These are phyloP conservation scores for Hyaloscypha finlandica DNA, from an alignment of 495 filamentous ascomycete species.

Conservation along the genomic window DNA sequence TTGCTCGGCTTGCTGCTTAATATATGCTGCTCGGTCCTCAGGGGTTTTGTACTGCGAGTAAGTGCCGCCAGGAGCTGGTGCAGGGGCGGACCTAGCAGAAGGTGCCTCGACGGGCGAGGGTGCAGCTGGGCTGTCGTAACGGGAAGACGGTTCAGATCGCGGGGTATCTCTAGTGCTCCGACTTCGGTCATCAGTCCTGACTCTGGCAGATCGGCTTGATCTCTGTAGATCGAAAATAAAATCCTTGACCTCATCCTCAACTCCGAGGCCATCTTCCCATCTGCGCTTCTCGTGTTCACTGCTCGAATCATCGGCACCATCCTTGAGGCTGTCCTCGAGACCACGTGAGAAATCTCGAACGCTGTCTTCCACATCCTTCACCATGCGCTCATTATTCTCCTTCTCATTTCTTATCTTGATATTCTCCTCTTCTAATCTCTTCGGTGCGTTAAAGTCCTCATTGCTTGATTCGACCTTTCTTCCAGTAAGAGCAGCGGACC, in stretches of 20 bases:
- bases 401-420: conserved; percentile 76
- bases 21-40: conserved; percentile 92
- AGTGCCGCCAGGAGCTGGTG: conserved; percentile 47
- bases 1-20: conserved; percentile 94
- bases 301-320: conserved; percentile 65
- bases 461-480: conserved; percentile 64
- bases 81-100: conserved; percentile 43
- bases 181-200: conserved; percentile 67
- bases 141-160: conserved; percentile 21
- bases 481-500: conserved; percentile 88
- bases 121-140: conserved; percentile 46
- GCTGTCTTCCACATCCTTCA: conserved; percentile 94
- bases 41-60: conserved; percentile 86
- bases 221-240: conserved; percentile 97
- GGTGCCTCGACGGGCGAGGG: conserved; percentile 44
- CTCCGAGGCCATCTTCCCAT: conserved; percentile 96
- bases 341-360: conserved; percentile 84
- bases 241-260: conserved; percentile 94
- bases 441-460: conserved; percentile 75
- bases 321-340: conserved; percentile 84
- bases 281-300: conserved; percentile 86
- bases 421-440: conserved; percentile 85
- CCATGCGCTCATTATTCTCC: conserved; percentile 95
- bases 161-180: conserved; percentile 41
- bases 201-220: conserved; percentile 70